Percentiles rank a stretch among this genome's conserved stretches.
These are phyloP conservation scores for Xanthoparmelia taractica DNA, from an alignment of 495 filamentous ascomycete genomes.

Conservation along the genomic window DNA sequence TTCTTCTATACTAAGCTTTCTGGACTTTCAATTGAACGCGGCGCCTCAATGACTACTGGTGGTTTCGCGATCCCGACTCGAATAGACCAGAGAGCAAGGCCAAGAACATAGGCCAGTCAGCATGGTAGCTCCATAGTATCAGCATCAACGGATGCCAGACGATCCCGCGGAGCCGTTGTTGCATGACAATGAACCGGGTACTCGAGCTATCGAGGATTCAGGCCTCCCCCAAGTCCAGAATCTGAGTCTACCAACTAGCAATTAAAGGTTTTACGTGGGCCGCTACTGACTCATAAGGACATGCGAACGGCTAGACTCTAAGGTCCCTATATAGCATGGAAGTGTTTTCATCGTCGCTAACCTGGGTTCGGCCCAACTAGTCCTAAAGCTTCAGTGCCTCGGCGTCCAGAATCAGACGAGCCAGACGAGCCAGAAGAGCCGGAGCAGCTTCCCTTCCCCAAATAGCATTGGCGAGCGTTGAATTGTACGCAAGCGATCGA, in stretches of 20 bases:
- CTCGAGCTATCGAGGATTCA: not conserved
- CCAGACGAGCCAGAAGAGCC: conserved; percentile 9
- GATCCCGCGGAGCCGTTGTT: not conserved
- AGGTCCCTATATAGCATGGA: conserved; percentile 59
- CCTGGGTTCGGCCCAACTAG: conserved; percentile 49
- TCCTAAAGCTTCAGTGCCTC: conserved; percentile 36
- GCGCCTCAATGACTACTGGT: not conserved
- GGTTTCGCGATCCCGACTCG: not conserved
- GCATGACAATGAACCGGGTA: not conserved
- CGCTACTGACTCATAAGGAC: conserved; percentile 74
- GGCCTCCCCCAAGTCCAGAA: not conserved
- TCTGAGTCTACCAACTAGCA: conserved; percentile 4
- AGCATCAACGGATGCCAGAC: not conserved
- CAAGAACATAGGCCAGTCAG: not conserved
- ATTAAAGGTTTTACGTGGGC: conserved; percentile 66
- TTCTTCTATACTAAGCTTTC: not conserved
- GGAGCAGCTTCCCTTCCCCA: not conserved
- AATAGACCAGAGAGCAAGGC: no score
- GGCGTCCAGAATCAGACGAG: conserved; percentile 3
- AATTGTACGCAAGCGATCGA: not conserved
- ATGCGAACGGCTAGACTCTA: conserved; percentile 55
- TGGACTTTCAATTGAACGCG: not conserved
- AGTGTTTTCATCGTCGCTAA: conserved; percentile 74
- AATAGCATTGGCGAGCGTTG: not conserved
- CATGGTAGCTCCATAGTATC: not conserved